A percentile compares a stretch with the other conserved stretches of the same genome.
phyloP scores from a whole-genome alignment of 768 basidiomycete genomes.

The Agrocybe praecox region DNA sequence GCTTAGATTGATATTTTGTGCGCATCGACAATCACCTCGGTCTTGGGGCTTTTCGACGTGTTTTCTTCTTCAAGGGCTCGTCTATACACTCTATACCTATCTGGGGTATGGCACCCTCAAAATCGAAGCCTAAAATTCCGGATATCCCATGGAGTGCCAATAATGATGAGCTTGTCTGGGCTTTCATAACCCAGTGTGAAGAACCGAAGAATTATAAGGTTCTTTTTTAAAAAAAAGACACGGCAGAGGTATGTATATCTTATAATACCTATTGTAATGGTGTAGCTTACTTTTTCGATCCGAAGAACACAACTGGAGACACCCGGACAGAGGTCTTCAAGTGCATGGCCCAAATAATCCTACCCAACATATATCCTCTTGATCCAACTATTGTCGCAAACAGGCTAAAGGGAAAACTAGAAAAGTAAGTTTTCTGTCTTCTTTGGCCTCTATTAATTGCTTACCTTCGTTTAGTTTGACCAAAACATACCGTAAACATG shows the following conservation, averaged over 20 bases:
- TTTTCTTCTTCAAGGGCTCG: background rate
- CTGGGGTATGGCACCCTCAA: too few relatives aligned
- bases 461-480: slow-evolving; percentile 15
- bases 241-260: background rate
- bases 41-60: background rate
- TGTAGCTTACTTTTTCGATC: background rate
- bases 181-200: background rate
- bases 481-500: slow-evolving; percentile 13
- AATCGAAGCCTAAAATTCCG: background rate
- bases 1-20: background rate
- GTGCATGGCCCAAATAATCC: slow-evolving; percentile 18
- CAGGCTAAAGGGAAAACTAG: background rate
- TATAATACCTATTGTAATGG: background rate
- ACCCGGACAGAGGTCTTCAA: slow-evolving; percentile 20
- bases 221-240: background rate
- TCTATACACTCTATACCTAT: too few relatives aligned
- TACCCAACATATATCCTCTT: slow-evolving; percentile 15
- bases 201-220: background rate
- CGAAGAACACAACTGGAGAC: slow-evolving; percentile 25
- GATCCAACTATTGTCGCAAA: background rate
- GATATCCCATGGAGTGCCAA: background rate
- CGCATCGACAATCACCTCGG: background rate
- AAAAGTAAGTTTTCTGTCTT: background rate
- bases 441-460: background rate
- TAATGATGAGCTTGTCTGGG: background rate